A percentile compares a stretch with the other conserved stretches of the same genome.
Evolutionary conservation across 495 filamentous ascomycete species (phyloP).

Genomic region (Penicillium alfredii): DNA sequence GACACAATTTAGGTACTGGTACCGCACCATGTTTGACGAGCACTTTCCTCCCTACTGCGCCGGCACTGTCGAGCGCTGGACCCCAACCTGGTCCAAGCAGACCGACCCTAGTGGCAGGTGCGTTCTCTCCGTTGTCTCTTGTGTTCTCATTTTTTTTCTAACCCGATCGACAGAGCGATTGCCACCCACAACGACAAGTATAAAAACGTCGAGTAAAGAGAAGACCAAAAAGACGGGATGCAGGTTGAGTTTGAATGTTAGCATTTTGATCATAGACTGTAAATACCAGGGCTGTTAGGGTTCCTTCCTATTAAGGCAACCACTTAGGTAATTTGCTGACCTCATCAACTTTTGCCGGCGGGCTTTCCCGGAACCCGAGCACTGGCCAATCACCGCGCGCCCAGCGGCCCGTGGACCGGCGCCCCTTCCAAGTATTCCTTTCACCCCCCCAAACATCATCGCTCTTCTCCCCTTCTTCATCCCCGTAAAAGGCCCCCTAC

Average conservation of each 20-base stretch:
- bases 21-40: conserved; percentile 96
- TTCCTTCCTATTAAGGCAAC: conserved; percentile 10
- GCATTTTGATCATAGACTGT: conserved; percentile 11
- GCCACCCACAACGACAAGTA: conserved; percentile 65
- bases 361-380: conserved; percentile 36
- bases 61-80: conserved; percentile 91
- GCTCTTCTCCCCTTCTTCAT: conserved; percentile 19
- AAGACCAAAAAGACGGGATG: conserved; percentile 9
- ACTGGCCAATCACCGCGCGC: conserved; percentile 35
- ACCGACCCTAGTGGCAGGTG: conserved; percentile 89
- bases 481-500: too few species aligned
- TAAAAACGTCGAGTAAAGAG: conserved; percentile 33
- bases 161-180: conserved; percentile 52
- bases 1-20: conserved; percentile 86
- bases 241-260: conserved; percentile 6
- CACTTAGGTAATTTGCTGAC: conserved; percentile 24
- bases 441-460: conserved; percentile 25
- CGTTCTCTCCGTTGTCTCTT: conserved; percentile 24
- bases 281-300: too few species aligned
- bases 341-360: conserved; percentile 22
- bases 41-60: conserved; percentile 92
- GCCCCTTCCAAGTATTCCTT: conserved; percentile 24
- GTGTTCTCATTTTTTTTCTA: conserved; percentile 7
- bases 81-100: conserved; percentile 95
- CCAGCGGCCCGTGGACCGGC: conserved; percentile 31